Evolutionary conservation across 768 basidiomycete genomes (phyloP).

Genomic region (Boletus reticuloceps): DNA sequence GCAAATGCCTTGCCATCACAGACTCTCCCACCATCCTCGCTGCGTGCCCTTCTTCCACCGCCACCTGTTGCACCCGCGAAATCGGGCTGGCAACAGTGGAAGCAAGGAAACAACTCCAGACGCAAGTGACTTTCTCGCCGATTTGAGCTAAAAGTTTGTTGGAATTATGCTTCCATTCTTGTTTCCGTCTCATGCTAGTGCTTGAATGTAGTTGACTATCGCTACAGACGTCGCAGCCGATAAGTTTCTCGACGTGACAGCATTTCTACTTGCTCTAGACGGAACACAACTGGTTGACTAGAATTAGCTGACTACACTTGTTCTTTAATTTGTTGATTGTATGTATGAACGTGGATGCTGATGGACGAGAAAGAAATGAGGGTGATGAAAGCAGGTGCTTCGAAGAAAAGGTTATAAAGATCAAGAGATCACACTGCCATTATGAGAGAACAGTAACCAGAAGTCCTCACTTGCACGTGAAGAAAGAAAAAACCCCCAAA

Average conservation of each 20-base stretch:
- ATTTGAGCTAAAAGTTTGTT: not conserved
- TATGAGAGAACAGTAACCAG: constrained; percentile 27
- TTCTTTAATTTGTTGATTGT: constrained; percentile 41
- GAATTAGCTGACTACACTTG: constrained; percentile 51
- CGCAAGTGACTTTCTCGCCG: constrained; percentile 15
- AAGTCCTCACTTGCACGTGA: constrained; percentile 23
- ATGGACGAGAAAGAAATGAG: constrained; percentile 18
- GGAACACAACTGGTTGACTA: constrained; percentile 26
- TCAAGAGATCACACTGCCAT: constrained; percentile 31
- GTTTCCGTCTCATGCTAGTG: not conserved
- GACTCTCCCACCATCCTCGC: constrained; percentile 5
- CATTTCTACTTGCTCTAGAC: constrained; percentile 22
- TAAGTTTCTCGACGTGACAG: constrained; percentile 10
- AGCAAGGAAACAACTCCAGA: constrained; percentile 19
- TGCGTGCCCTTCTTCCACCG: constrained; percentile 17
- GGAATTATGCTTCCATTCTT: not conserved
- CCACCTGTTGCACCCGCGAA: constrained; percentile 22
- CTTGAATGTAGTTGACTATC: constrained; percentile 8
- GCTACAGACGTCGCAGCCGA: constrained; percentile 8
- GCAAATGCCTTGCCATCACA: constrained; percentile 4
- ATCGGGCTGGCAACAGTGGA: constrained; percentile 59
- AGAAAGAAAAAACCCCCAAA: constrained; percentile 10
- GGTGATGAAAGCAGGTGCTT: constrained; percentile 26
- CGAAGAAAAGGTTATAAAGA: constrained; percentile 36
- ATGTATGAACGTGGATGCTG: constrained; percentile 39